phyloP scores from a whole-genome alignment of 495 filamentous ascomycete species.

The Tuber borchii region DNA sequence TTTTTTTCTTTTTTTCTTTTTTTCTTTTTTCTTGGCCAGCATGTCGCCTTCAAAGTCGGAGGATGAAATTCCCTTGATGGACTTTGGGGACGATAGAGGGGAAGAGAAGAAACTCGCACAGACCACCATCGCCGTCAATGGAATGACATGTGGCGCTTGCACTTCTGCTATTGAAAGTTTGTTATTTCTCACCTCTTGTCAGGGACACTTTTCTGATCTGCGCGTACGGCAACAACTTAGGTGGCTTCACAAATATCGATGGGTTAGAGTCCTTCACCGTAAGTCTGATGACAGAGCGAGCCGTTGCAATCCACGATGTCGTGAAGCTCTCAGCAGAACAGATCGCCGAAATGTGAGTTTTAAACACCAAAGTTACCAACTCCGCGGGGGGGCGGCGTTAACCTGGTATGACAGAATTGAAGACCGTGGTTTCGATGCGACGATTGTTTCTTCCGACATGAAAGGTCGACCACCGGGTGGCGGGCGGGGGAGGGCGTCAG shows the following conservation, averaged over 20 bases:
- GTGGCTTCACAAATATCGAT: conserved; percentile 69
- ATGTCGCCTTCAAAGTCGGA: background rate
- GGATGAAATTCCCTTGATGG: conserved; percentile 25
- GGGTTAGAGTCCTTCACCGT: conserved; percentile 80
- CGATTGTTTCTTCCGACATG: conserved; percentile 70
- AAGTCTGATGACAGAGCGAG: conserved; percentile 85
- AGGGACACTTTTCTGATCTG: conserved; percentile 1
- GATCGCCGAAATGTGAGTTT: conserved; percentile 58
- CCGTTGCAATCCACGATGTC: conserved; percentile 83
- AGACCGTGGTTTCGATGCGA: conserved; percentile 90
- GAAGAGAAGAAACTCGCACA: conserved; percentile 47
- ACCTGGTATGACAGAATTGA: conserved; percentile 54
- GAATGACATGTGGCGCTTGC: conserved; percentile 96
- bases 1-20: background rate
- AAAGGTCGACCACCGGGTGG: conserved; percentile 49
- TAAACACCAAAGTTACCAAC: background rate
- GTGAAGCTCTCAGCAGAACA: conserved; percentile 62
- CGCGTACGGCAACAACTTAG: conserved; percentile 14
- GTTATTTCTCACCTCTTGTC: conserved; percentile 47
- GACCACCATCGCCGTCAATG: conserved; percentile 84
- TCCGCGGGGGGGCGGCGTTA: background rate
- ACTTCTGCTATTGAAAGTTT: conserved; percentile 82
- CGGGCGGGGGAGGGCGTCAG: conserved; percentile 30
- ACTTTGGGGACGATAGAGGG: conserved; percentile 6
- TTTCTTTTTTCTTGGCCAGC: background rate